phyloP scores from a whole-genome alignment of 345 rosid species.

The Gossypium turneri region DNA sequence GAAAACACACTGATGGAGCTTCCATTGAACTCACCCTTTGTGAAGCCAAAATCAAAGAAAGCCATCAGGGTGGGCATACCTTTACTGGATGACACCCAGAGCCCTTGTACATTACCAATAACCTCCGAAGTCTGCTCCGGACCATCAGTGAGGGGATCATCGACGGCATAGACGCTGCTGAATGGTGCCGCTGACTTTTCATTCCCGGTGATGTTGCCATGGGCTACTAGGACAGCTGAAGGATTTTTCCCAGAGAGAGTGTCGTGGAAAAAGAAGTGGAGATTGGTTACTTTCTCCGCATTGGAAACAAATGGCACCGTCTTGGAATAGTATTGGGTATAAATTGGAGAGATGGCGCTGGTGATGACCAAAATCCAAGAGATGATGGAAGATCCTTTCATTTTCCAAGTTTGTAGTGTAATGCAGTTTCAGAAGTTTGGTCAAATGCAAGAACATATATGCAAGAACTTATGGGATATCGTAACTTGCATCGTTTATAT shows the following conservation, averaged over 20 bases:
- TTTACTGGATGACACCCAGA: slow-evolving; percentile 20
- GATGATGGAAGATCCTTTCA: neutral
- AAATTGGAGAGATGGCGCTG: neutral
- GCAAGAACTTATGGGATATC: too few relatives aligned
- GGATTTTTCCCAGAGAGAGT: neutral
- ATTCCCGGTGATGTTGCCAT: neutral
- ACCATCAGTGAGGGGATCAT: slow-evolving; percentile 29
- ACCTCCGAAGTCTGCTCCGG: slow-evolving; percentile 20
- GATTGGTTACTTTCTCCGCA: slow-evolving; percentile 27
- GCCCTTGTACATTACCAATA: slow-evolving; percentile 29
- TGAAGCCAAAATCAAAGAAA: slow-evolving; percentile 18
- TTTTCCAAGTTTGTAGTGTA: neutral
- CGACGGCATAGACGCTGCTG: slow-evolving; percentile 16
- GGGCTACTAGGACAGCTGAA: neutral
- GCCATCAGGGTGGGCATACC: neutral
- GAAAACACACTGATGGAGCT: neutral
- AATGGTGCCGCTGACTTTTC: neutral
- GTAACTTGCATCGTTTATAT: too few relatives aligned
- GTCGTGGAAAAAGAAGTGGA: slow-evolving; percentile 14
- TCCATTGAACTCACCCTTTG: neutral
- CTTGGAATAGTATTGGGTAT: slow-evolving; percentile 4
- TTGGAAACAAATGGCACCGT: neutral
- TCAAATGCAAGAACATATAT: too few relatives aligned
- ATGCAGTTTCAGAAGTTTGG: too few relatives aligned
- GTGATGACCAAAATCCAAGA: slow-evolving; percentile 7